A percentile compares a stretch with the other conserved stretches of the same genome.
Evolutionary conservation across 805 yeast genomes (phyloP).

Genomic region (Peterozyma toletana): DNA sequence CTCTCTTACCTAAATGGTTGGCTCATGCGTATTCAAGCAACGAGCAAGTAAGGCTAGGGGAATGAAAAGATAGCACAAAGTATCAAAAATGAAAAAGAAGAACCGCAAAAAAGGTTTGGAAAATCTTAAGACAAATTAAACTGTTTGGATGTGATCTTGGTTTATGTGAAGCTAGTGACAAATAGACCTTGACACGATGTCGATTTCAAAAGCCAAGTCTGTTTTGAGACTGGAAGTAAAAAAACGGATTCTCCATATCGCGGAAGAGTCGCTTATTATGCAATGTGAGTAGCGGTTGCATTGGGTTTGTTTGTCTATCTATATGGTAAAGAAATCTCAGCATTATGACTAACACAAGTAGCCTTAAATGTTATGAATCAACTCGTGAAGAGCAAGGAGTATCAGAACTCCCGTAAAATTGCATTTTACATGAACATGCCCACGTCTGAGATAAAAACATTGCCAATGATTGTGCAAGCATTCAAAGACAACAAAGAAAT

Average conservation of each 20-base stretch:
- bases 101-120: too few species aligned
- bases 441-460: constrained; percentile 58
- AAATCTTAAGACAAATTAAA: too few species aligned
- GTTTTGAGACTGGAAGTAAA: constrained; percentile 6
- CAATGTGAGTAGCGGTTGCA: constrained; percentile 6
- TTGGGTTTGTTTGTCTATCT: background rate
- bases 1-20: too few species aligned
- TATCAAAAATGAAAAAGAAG: too few species aligned
- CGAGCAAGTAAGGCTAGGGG: too few species aligned
- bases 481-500: constrained; percentile 43
- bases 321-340: too few species aligned
- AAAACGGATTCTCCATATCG: background rate
- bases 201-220: constrained; percentile 4
- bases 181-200: background rate
- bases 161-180: too few species aligned
- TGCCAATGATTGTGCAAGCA: constrained; percentile 40
- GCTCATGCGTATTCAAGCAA: too few species aligned
- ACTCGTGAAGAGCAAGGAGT: constrained; percentile 24
- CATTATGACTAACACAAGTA: background rate
- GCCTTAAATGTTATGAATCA: constrained; percentile 12
- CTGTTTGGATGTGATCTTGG: too few species aligned
- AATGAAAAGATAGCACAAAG: too few species aligned
- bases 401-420: constrained; percentile 36
- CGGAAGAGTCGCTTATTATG: background rate
- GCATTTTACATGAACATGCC: constrained; percentile 80